Evolutionary conservation across 306 rosid genomes (phyloP).

Genomic region (Gillenia trifoliata): DNA sequence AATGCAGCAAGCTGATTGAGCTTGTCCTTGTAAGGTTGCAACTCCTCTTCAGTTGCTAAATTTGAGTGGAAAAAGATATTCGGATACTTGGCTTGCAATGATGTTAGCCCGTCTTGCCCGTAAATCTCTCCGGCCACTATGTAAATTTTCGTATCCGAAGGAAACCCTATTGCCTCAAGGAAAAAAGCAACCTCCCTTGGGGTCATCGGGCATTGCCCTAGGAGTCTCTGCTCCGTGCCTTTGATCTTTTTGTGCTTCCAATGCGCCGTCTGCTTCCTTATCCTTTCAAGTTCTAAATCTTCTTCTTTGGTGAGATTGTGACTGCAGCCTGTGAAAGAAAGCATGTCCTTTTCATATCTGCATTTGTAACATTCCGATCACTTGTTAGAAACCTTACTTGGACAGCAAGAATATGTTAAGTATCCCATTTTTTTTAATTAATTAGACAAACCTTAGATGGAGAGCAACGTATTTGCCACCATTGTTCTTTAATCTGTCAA

Average conservation of each 20-base stretch:
- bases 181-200: conserved; percentile 69
- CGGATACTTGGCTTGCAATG: conserved; percentile 43
- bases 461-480: conserved; percentile 45
- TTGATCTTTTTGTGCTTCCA: conserved; percentile 65
- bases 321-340: conserved; percentile 72
- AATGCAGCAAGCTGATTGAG: conserved; percentile 67
- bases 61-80: conserved; percentile 36
- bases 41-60: conserved; percentile 56
- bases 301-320: conserved; percentile 48
- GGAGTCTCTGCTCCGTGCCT: conserved; percentile 27
- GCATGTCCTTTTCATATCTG: conserved; percentile 82
- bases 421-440: not conserved
- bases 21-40: conserved; percentile 35
- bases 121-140: conserved; percentile 50
- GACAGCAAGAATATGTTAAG: not conserved
- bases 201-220: conserved; percentile 71
- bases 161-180: conserved; percentile 63
- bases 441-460: conserved; percentile 50
- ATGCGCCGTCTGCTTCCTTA: conserved; percentile 43
- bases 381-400: not conserved
- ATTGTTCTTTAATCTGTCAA: conserved; percentile 40
- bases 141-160: conserved; percentile 50
- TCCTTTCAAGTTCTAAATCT: conserved; percentile 23
- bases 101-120: conserved; percentile 39
- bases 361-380: not conserved